phyloP scores from a whole-genome alignment of 2,329 filamentous ascomycete genomes.

The Ilyonectria destructans region DNA sequence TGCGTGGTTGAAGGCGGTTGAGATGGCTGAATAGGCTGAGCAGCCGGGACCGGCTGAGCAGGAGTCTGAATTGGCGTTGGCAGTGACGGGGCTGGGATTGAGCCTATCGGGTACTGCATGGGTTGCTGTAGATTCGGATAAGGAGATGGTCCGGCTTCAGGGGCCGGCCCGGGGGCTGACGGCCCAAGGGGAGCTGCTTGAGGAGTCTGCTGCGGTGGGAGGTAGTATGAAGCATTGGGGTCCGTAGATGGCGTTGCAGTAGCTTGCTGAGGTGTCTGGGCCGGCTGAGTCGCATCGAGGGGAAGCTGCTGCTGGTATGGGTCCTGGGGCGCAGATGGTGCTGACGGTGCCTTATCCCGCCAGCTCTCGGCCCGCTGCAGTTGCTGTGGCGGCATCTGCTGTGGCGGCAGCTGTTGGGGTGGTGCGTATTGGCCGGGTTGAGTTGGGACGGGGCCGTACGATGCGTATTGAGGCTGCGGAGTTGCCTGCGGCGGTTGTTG shows the following conservation, averaged over 20 bases:
- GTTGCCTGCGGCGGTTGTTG: constrained; percentile 53
- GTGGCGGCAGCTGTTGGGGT: constrained; percentile 62
- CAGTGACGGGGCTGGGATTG: constrained; percentile 56
- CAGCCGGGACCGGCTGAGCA: constrained; percentile 45
- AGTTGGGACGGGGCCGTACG: constrained; percentile 60
- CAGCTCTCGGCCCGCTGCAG: constrained; percentile 68
- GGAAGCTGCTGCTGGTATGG: constrained; percentile 49
- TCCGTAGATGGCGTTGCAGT: constrained; percentile 59
- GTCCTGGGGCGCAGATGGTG: constrained; percentile 57
- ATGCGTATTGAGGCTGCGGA: constrained; percentile 58
- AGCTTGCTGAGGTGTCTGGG: constrained; percentile 52
- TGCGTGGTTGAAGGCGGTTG: constrained; percentile 38
- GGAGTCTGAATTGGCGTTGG: constrained; percentile 52
- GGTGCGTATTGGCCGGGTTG: constrained; percentile 62
- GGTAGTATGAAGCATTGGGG: constrained; percentile 73
- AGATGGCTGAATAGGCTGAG: constrained; percentile 51
- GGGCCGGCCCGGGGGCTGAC: constrained; percentile 56
- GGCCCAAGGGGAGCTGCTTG: constrained; percentile 55
- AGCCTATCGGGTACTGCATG: constrained; percentile 62
- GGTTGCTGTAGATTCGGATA: constrained; percentile 69
- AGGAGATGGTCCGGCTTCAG: constrained; percentile 64
- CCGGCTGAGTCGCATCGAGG: constrained; percentile 47
- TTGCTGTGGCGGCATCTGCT: constrained; percentile 57
- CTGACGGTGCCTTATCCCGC: constrained; percentile 61
- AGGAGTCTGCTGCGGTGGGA: constrained; percentile 59